These are phyloP conservation scores for Cyclotella sp. DNA, from an alignment of 108 stramenopile genomes.

Conservation along the genomic window DNA sequence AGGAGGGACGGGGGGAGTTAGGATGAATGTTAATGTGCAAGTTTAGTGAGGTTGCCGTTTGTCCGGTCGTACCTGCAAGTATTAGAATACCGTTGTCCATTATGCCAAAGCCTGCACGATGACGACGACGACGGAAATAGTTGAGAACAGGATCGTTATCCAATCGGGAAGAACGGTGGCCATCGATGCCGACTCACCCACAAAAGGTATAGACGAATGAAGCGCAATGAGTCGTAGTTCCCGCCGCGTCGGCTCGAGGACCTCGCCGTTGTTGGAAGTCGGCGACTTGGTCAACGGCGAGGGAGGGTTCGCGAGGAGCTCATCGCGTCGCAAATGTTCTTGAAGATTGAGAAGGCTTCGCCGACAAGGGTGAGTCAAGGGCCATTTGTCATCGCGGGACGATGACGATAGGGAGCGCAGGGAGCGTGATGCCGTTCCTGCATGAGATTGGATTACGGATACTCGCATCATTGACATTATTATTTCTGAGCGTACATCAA, in stretches of 20 bases:
- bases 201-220: slow-evolving; percentile 76
- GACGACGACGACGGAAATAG: background rate
- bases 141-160: background rate
- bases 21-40: no score
- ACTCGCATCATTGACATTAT: no score
- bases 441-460: no score
- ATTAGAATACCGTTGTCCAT: slow-evolving; percentile 97
- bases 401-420: slow-evolving; percentile 6
- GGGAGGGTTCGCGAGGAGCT: slow-evolving; percentile 20
- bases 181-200: slow-evolving; percentile 50
- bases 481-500: no score
- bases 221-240: slow-evolving; percentile 70
- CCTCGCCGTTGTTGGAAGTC: background rate
- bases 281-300: background rate
- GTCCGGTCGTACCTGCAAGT: slow-evolving; percentile 52
- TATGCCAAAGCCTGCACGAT: slow-evolving; percentile 77
- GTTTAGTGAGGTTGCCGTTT: no score
- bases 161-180: background rate
- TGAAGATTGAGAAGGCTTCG: slow-evolving; percentile 14
- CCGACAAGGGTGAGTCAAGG: slow-evolving; percentile 7
- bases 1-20: background rate
- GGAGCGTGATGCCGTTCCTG: background rate
- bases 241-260: slow-evolving; percentile 63
- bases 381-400: slow-evolving; percentile 24
- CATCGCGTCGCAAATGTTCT: slow-evolving; percentile 16